Evolutionary conservation across 345 rosid species (phyloP).

Genomic region (Eutrema japonicum): DNA sequence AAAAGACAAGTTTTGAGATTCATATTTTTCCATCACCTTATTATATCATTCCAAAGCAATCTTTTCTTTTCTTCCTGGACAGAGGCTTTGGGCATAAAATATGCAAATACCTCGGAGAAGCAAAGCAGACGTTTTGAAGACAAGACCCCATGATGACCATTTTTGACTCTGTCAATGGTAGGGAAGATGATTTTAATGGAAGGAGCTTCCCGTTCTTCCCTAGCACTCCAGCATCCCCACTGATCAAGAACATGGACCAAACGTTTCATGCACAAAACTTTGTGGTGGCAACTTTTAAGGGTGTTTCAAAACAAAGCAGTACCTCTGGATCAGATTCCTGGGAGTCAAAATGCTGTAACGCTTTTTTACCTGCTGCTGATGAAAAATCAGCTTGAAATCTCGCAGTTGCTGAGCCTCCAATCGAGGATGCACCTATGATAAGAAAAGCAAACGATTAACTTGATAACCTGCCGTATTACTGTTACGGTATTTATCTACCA

Average conservation of each 20-base stretch:
- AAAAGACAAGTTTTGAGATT: not conserved
- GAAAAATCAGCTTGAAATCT: conserved; percentile 83
- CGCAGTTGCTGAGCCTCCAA: conserved; percentile 73
- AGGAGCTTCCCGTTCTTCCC: conserved; percentile 77
- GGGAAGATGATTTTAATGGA: conserved; percentile 77
- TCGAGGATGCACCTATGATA: conserved; percentile 71
- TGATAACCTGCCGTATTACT: not conserved
- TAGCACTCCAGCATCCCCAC: conserved; percentile 98
- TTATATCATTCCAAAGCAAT: not conserved
- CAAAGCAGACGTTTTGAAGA: conserved; percentile 76
- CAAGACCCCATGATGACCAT: conserved; percentile 61
- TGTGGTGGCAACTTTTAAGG: not conserved
- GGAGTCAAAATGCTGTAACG: conserved; percentile 57
- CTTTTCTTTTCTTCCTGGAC: not conserved
- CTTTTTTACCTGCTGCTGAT: conserved; percentile 81
- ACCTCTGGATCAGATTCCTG: conserved; percentile 99
- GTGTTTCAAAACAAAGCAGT: conserved; percentile 31
- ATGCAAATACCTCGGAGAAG: conserved; percentile 76
- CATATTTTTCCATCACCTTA: conserved; percentile 9
- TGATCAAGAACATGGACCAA: conserved; percentile 41
- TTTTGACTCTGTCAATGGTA: conserved; percentile 81
- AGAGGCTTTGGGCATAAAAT: not conserved
- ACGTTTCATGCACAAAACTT: conserved; percentile 10
- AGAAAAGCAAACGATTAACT: conserved; percentile 9
- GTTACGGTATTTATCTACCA: conserved; percentile 3